phyloP scores from a whole-genome alignment of 257 asterid genomes.

The Salvia miltiorrhiza region DNA sequence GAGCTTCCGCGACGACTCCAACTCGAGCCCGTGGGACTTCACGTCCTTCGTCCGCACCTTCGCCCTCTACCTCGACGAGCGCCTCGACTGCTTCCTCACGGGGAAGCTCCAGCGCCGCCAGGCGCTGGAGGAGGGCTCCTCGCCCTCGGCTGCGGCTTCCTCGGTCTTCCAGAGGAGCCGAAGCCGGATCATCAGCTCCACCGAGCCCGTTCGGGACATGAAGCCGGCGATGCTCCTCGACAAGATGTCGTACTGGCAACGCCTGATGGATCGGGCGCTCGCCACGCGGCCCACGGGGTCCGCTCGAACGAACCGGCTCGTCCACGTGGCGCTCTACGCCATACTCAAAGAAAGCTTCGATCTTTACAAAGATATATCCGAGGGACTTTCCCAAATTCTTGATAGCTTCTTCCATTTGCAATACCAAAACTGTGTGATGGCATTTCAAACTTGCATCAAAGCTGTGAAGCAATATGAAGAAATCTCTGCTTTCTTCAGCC shows the following conservation, averaged over 20 bases:
- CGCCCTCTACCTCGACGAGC: slow-evolving; percentile 77
- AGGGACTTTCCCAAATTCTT: slow-evolving; percentile 59
- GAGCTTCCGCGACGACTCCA: slow-evolving; percentile 70
- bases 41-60: slow-evolving; percentile 81
- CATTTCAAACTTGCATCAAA: slow-evolving; percentile 68
- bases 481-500: slow-evolving; percentile 46
- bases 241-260: slow-evolving; percentile 66
- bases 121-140: slow-evolving; percentile 11
- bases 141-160: not conserved
- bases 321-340: slow-evolving; percentile 55
- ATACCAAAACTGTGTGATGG: slow-evolving; percentile 55
- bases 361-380: slow-evolving; percentile 67
- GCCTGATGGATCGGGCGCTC: slow-evolving; percentile 68
- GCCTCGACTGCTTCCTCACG: slow-evolving; percentile 71
- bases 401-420: slow-evolving; percentile 71
- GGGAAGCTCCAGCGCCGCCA: slow-evolving; percentile 69
- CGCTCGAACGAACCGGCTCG: slow-evolving; percentile 51
- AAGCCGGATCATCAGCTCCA: slow-evolving; percentile 24
- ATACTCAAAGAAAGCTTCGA: slow-evolving; percentile 79
- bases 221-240: slow-evolving; percentile 76
- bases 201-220: slow-evolving; percentile 58
- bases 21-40: slow-evolving; percentile 84
- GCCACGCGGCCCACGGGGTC: slow-evolving; percentile 75
- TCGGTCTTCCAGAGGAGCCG: slow-evolving; percentile 20
- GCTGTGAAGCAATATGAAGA: slow-evolving; percentile 73